Evolutionary conservation across 305 asterid species (phyloP).

Genomic region (Fraxinus velutina): DNA sequence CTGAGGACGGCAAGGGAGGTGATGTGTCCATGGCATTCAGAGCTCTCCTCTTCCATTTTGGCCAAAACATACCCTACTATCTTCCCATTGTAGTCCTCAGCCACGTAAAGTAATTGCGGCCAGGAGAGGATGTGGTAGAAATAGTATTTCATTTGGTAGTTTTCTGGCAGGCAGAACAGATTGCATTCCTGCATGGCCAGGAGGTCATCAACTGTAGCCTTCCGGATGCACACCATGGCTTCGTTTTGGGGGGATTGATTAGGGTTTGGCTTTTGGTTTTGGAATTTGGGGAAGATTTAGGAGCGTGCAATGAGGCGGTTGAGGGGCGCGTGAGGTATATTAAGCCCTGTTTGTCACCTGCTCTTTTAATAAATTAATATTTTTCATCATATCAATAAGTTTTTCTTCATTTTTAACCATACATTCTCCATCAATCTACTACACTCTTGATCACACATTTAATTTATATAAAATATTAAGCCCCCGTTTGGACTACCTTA

Average conservation of each 20-base stretch:
- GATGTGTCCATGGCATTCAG: slow-evolving; percentile 98
- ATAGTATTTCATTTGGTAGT: slow-evolving; percentile 94
- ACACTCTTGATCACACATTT: too few species aligned
- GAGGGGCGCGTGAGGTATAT: not conserved
- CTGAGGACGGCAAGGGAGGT: slow-evolving; percentile 94
- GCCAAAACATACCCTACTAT: slow-evolving; percentile 93
- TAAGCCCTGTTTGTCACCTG: too few species aligned
- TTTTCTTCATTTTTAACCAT: too few species aligned
- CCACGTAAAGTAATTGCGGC: slow-evolving; percentile 96
- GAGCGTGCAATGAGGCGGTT: not conserved
- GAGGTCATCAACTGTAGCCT: slow-evolving; percentile 64
- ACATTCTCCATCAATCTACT: too few species aligned
- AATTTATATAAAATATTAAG: too few species aligned
- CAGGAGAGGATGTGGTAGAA: slow-evolving; percentile 94
- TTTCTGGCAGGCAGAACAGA: slow-evolving; percentile 64
- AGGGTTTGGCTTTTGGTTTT: slow-evolving; percentile 7
- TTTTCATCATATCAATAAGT: too few species aligned
- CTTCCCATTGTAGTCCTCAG: slow-evolving; percentile 96
- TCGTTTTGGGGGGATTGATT: not conserved
- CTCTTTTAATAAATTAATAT: too few species aligned
- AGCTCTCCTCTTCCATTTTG: slow-evolving; percentile 89
- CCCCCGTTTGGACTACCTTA: too few species aligned
- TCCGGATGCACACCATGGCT: slow-evolving; percentile 68
- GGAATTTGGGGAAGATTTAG: not conserved
- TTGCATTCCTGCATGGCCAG: slow-evolving; percentile 75